Conservation (phyloP, 768 basidiomycete genomes). For the Mycena floridula region DNA sequence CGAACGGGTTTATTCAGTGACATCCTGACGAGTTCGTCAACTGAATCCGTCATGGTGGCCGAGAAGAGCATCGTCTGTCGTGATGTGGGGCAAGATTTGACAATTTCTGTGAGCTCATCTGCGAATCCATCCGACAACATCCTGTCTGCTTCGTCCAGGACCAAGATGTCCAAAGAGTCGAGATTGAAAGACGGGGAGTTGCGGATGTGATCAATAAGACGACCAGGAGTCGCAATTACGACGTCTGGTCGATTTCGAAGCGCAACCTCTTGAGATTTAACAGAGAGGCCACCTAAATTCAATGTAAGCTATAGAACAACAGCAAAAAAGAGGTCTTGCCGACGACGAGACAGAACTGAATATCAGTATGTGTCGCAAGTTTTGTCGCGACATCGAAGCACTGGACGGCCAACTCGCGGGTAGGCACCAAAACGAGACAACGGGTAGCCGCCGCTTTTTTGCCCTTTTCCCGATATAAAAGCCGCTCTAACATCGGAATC, state of each 20-base stretch:
- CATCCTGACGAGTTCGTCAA: slow-evolving; percentile 90
- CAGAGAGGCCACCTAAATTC: slow-evolving; percentile 75
- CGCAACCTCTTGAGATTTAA: slow-evolving; percentile 85
- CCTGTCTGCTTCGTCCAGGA: slow-evolving; percentile 96
- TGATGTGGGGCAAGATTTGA: slow-evolving; percentile 79
- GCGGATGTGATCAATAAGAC: slow-evolving; percentile 94
- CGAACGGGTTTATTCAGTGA: slow-evolving; percentile 90
- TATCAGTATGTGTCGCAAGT: slow-evolving; percentile 81
- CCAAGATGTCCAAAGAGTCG: slow-evolving; percentile 87
- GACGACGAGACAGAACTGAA: slow-evolving; percentile 86
- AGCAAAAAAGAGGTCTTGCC: slow-evolving; percentile 50
- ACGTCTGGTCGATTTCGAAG: slow-evolving; percentile 88
- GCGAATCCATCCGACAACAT: slow-evolving; percentile 96
- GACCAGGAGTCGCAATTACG: slow-evolving; percentile 94
- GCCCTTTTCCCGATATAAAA: slow-evolving; percentile 87
- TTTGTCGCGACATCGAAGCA: slow-evolving; percentile 89
- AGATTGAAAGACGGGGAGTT: slow-evolving; percentile 93
- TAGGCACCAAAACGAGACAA: slow-evolving; percentile 90
- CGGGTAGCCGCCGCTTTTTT: slow-evolving; percentile 81
- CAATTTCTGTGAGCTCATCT: slow-evolving; percentile 91
- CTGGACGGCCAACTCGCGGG: slow-evolving; percentile 93
- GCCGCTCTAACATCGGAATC: slow-evolving; percentile 88
- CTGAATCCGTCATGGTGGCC: slow-evolving; percentile 97
- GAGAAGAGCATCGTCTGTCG: slow-evolving; percentile 99
- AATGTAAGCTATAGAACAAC: slow-evolving; percentile 7